Evolutionary conservation across 2,329 filamentous ascomycete genomes (phyloP).

Genomic region (Fusarium pseudograminearum): DNA sequence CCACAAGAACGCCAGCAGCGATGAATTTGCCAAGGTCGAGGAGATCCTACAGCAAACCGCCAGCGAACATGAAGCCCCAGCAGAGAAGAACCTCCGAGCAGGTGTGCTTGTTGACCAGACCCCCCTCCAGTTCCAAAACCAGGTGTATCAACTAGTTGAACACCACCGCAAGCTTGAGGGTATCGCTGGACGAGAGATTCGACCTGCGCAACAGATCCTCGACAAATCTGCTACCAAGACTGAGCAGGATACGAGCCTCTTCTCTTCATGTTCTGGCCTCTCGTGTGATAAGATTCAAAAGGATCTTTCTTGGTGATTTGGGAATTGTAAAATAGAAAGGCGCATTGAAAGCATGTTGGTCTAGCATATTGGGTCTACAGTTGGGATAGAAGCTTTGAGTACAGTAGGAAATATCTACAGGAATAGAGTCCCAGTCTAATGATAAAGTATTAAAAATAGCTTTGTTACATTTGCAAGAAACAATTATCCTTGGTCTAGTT

Average conservation of each 20-base stretch:
- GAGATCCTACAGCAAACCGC: constrained; percentile 23
- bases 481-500: too few relatives aligned
- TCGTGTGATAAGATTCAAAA: constrained; percentile 33
- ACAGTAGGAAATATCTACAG: background rate
- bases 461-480: too few relatives aligned
- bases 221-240: constrained; percentile 28
- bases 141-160: constrained; percentile 34
- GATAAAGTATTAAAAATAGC: background rate
- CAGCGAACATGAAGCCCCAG: constrained; percentile 27
- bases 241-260: constrained; percentile 34
- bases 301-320: constrained; percentile 26
- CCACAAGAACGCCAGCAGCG: constrained; percentile 30
- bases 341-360: constrained; percentile 3
- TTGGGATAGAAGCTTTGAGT: constrained; percentile 1
- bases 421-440: background rate
- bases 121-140: constrained; percentile 32
- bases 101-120: constrained; percentile 22
- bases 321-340: constrained; percentile 23
- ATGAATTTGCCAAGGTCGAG: constrained; percentile 22
- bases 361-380: constrained; percentile 1
- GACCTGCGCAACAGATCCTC: constrained; percentile 35
- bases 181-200: constrained; percentile 22
- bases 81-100: constrained; percentile 20
- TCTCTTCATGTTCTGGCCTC: constrained; percentile 29
- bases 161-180: constrained; percentile 36